A percentile compares a stretch with the other conserved stretches of the same genome.
phyloP scores from a whole-genome alignment of 108 stramenopile genomes.

The Licmophora abbreviata region DNA sequence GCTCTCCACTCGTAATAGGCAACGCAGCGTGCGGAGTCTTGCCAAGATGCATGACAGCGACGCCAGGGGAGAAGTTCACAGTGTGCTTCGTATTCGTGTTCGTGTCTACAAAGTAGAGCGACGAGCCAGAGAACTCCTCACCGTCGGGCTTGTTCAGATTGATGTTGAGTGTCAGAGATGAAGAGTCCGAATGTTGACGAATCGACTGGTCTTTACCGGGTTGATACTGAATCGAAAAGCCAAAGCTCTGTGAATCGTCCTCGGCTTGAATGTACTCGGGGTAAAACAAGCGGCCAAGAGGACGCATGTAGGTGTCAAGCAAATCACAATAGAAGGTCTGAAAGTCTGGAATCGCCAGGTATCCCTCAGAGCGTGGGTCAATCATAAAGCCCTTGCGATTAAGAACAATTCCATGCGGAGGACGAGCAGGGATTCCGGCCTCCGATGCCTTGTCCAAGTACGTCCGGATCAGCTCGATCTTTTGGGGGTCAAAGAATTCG shows the following conservation, averaged over 20 bases:
- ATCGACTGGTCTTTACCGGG: no score
- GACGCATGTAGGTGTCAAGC: slow-evolving; percentile 15
- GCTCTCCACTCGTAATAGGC: slow-evolving; percentile 28
- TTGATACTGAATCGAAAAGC: no score
- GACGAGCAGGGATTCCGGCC: slow-evolving; percentile 32
- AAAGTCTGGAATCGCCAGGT: slow-evolving; percentile 14
- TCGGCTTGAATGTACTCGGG: no score
- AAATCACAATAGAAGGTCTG: slow-evolving; percentile 12
- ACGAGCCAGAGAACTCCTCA: no score
- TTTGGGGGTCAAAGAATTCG: slow-evolving; percentile 19
- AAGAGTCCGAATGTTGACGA: no score
- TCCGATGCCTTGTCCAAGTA: slow-evolving; percentile 14
- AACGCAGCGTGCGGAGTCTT: slow-evolving; percentile 29
- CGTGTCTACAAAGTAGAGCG: no score
- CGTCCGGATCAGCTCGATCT: slow-evolving; percentile 17
- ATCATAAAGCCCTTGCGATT: slow-evolving; percentile 35
- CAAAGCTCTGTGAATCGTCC: no score
- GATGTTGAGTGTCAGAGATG: no score
- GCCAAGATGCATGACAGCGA: slow-evolving; percentile 49
- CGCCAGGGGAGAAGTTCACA: no score
- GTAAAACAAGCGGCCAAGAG: slow-evolving; percentile 27
- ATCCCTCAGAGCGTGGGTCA: slow-evolving; percentile 26
- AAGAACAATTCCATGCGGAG: slow-evolving; percentile 37
- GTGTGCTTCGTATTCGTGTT: no score
- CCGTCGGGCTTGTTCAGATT: no score